Percentiles rank a stretch among this genome's conserved stretches.
These are phyloP conservation scores for Asterella californica DNA, from an alignment of 225 moss, liverwort and hornwort species.

Conservation along the genomic window DNA sequence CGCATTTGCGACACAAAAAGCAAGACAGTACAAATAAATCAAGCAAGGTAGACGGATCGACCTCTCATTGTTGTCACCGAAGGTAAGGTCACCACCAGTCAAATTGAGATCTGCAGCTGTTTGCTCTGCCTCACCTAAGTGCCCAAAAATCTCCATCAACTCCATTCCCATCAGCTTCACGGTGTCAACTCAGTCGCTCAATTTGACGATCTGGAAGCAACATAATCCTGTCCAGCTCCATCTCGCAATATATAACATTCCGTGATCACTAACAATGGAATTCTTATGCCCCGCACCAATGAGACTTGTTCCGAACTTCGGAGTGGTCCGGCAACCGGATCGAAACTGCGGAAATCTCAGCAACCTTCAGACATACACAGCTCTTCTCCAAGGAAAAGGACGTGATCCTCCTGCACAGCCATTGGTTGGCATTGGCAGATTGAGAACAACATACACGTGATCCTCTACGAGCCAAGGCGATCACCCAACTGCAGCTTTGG, in stretches of 20 bases:
- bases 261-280: neutral
- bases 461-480: neutral
- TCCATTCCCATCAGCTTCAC: conserved; percentile 28
- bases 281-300: too few species aligned
- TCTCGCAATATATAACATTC: neutral
- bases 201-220: neutral
- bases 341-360: neutral
- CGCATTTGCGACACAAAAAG: too few species aligned
- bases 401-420: neutral
- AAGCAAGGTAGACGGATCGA: neutral
- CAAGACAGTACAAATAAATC: neutral
- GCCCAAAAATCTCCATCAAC: conserved; percentile 49
- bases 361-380: neutral
- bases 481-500: neutral
- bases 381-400: neutral
- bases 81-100: conserved; percentile 91
- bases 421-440: neutral
- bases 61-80: conserved; percentile 81
- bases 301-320: neutral
- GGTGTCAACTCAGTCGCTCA: neutral
- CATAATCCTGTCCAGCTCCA: neutral
- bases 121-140: conserved; percentile 75
- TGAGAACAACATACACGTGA: neutral
- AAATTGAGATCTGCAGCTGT: conserved; percentile 75
- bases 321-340: neutral